Evolutionary conservation across 23 red algal species (phyloP).

Genomic region (Gracilaria domingensis): DNA sequence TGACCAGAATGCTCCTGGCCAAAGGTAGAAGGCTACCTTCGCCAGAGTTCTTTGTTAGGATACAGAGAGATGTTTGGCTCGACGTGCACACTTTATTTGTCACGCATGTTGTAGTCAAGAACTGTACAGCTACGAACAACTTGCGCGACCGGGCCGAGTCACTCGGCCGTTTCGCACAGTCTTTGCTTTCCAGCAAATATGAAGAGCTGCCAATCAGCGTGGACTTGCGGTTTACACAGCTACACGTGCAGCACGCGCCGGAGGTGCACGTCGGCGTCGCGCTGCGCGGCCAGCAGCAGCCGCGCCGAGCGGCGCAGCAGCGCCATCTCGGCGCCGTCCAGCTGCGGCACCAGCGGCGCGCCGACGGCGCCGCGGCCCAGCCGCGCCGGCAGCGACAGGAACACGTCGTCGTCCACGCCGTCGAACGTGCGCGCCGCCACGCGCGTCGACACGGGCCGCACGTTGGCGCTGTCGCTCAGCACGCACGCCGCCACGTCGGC

Average conservation of each 20-base stretch:
- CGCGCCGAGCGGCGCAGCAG: slow-evolving; percentile 2
- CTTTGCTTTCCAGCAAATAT: too few species aligned
- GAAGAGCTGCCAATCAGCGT: too few species aligned
- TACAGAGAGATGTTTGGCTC: too few species aligned
- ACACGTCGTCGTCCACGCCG: slow-evolving; percentile 48
- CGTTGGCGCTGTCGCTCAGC: background rate
- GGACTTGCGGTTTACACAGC: too few species aligned
- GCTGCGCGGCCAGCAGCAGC: slow-evolving; percentile 15
- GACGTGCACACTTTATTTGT: too few species aligned
- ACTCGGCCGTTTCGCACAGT: too few species aligned
- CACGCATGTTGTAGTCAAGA: too few species aligned
- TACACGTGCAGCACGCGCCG: background rate
- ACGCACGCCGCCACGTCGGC: slow-evolving; percentile 47
- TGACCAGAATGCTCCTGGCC: too few species aligned
- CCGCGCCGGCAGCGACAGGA: slow-evolving; percentile 63
- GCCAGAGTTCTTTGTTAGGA: too few species aligned
- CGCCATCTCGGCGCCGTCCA: slow-evolving; percentile 14
- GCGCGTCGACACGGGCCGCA: slow-evolving; percentile 43
- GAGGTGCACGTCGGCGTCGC: slow-evolving; percentile 21
- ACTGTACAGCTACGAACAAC: too few species aligned
- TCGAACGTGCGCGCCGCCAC: slow-evolving; percentile 16
- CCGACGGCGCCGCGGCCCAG: slow-evolving; percentile 30
- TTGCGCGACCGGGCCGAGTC: too few species aligned
- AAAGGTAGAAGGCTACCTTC: too few species aligned
- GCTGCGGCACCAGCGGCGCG: background rate